A percentile compares a stretch with the other conserved stretches of the same genome.
These are phyloP conservation scores for Lactarius sp. DNA, from an alignment of 768 basidiomycete genomes.

Conservation along the genomic window DNA sequence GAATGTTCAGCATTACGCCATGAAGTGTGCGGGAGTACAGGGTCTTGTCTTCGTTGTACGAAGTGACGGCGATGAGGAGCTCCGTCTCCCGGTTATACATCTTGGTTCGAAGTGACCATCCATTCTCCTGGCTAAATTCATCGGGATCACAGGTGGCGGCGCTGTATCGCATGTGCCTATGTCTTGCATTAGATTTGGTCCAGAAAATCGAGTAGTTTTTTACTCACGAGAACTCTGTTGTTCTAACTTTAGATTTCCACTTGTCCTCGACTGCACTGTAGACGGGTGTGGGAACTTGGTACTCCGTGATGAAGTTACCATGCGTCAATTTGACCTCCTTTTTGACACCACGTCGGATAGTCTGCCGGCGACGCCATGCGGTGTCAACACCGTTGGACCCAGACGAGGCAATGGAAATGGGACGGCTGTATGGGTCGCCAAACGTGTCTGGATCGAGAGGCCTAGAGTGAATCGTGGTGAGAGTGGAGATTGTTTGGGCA, in stretches of 20 bases:
- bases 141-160: constrained; percentile 91
- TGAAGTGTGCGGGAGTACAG: constrained; percentile 90
- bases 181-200: constrained; percentile 1
- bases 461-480: constrained; percentile 19
- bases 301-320: constrained; percentile 90
- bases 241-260: constrained; percentile 56
- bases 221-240: constrained; percentile 88
- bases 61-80: constrained; percentile 89
- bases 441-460: constrained; percentile 52
- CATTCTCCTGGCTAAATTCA: constrained; percentile 72
- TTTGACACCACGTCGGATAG: constrained; percentile 90
- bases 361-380: constrained; percentile 70
- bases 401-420: constrained; percentile 38
- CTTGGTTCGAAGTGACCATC: constrained; percentile 81
- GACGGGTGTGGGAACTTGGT: constrained; percentile 81
- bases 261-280: constrained; percentile 76
- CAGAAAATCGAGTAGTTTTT: too few species aligned
- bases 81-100: constrained; percentile 89
- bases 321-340: constrained; percentile 90
- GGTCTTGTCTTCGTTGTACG: constrained; percentile 89
- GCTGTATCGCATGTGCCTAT: constrained; percentile 88
- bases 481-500: constrained; percentile 5
- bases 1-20: constrained; percentile 95
- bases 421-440: constrained; percentile 61
- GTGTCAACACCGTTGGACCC: constrained; percentile 36